These are phyloP conservation scores for Alliaria petiolata DNA, from an alignment of 345 rosid genomes.

Conservation along the genomic window DNA sequence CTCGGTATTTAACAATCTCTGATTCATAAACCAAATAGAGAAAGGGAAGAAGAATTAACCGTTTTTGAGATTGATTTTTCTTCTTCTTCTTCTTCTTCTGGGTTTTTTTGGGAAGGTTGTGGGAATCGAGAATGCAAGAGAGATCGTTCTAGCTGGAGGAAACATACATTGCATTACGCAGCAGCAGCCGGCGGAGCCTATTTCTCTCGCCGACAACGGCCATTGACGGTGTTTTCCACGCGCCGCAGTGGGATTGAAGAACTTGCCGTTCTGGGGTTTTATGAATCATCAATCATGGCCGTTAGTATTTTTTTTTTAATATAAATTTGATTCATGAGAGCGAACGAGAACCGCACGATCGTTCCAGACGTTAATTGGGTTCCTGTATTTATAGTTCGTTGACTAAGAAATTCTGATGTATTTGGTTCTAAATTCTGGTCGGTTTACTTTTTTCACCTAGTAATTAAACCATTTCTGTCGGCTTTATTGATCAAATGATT, in stretches of 20 bases:
- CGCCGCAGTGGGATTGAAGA: background rate
- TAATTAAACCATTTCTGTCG: background rate
- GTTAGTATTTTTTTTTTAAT: background rate
- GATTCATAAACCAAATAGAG: background rate
- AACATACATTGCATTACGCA: constrained; percentile 95
- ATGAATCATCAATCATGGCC: constrained; percentile 13
- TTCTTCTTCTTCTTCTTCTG: background rate
- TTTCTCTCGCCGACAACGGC: background rate
- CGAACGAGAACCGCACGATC: constrained; percentile 2
- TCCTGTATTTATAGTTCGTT: background rate
- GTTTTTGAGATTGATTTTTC: background rate
- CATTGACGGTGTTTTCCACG: background rate
- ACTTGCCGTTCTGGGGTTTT: background rate
- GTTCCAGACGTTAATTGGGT: background rate
- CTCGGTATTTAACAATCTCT: constrained; percentile 37
- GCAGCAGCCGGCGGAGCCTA: constrained; percentile 63
- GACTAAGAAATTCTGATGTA: background rate
- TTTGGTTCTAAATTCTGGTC: background rate
- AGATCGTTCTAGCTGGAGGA: constrained; percentile 87
- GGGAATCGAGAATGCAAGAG: constrained; percentile 73
- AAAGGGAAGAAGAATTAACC: background rate
- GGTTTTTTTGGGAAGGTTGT: constrained; percentile 49
- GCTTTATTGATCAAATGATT: background rate
- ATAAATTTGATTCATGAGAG: background rate
- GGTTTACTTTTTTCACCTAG: background rate